These are phyloP conservation scores for Oenanthe sinensis DNA, from an alignment of 129 eudicot genomes.

Conservation along the genomic window DNA sequence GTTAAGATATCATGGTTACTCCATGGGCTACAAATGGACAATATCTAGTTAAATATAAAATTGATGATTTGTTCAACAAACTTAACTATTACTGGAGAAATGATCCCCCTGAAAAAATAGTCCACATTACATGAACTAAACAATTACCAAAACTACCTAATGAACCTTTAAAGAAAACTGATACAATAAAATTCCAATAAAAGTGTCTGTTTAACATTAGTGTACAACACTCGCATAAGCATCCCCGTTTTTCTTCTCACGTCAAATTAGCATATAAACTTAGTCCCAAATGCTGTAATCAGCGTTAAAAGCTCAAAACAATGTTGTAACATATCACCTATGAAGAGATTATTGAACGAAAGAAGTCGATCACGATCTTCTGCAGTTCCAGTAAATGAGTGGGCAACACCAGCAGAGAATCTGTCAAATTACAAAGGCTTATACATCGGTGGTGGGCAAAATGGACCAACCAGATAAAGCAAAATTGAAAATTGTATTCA, in stretches of 20 bases:
- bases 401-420: slow-evolving; percentile 81
- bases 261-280: not conserved
- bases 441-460: not conserved
- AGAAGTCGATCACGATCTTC: slow-evolving; percentile 89
- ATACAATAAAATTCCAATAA: not conserved
- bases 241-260: not conserved
- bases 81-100: not conserved
- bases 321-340: slow-evolving; percentile 44
- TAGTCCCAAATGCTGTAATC: not conserved
- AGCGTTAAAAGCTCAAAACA: slow-evolving; percentile 7
- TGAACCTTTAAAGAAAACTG: not conserved
- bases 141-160: not conserved
- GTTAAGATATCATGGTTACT: slow-evolving; percentile 4
- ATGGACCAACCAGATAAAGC: not conserved
- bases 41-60: not conserved
- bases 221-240: not conserved
- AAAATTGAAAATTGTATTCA: not conserved
- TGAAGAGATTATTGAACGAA: slow-evolving; percentile 57
- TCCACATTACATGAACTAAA: not conserved
- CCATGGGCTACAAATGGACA: not conserved
- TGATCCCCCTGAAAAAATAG: not conserved
- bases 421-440: slow-evolving; percentile 27
- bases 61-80: not conserved
- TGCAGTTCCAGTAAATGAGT: slow-evolving; percentile 87
- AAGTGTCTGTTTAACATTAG: not conserved